Base-by-base conservation (phyloP, 768 basidiomycete species). In the Lanmaoa rubissima region DNA sequence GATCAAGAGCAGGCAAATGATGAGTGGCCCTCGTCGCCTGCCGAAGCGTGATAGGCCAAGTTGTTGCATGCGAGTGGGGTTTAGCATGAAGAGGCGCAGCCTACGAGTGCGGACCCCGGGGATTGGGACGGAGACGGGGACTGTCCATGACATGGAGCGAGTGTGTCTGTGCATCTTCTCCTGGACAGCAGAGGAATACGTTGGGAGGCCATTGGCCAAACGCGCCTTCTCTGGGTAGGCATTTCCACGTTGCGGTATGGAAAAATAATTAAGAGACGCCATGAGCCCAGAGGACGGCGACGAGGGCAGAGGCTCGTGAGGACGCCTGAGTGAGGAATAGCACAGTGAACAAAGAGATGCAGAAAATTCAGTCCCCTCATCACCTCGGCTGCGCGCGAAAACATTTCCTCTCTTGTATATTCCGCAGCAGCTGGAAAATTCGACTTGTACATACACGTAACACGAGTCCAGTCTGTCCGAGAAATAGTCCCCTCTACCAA, bases 161-260 rank as follows among this genome's bases (percentile, higher is more conserved):
- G 75, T 60, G 41, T 79, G 79, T 64, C 77, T 76, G 57, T 77
- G 75, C 68, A 81, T 76, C 73, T 90, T 90, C 73, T 90, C 87
- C 61, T 84, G 79, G 26, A 86, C 79, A 16, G 84, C 81, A 50
- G 85, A 78, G 43, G 83, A 82, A 59, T 78, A 78, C 26, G 72
- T 73, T 19, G 79, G 81, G 53, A 81, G 76, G 43, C 72, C 73
- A 58, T 76, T 78, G 53, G 78, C 66, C 55, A 74, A 53, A 60
- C 75, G 74, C 36, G 73, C 38, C 63, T 78, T 79, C 72, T 79
- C 73, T 55, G 74, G 69, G 63, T 75, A 74, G 57, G 79, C 79
- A 69, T 78, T 80, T 59, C 72, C 75, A 43, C 79, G 79, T 52
- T 74, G 75, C 14, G 76, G 71, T 55, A 72, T 70, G 35, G 80